Evolutionary conservation across 768 basidiomycete species (phyloP).

Genomic region (Russula earlei): DNA sequence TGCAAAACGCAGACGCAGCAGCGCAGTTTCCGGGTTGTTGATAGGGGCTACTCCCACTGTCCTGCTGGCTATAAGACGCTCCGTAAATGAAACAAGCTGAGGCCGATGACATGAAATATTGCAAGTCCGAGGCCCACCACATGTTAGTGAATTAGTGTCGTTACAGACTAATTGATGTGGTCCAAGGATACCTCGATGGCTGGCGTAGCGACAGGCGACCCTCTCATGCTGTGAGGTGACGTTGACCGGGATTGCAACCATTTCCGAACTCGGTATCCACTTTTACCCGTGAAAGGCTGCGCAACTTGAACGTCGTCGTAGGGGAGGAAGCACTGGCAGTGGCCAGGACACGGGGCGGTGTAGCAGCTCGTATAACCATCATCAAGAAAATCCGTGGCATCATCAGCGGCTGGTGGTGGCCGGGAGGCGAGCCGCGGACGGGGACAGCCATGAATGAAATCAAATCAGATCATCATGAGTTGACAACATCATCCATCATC

Average conservation of each 20-base stretch:
- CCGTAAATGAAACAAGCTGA: not conserved
- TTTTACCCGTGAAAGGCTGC: not conserved
- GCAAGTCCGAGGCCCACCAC: not conserved
- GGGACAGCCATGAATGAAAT: not conserved
- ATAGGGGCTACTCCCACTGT: conserved; percentile 3
- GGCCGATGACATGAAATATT: not conserved
- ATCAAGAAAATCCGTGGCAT: conserved; percentile 3
- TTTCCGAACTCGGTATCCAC: not conserved
- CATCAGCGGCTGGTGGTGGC: not conserved
- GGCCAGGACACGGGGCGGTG: not conserved
- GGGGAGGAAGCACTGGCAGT: not conserved
- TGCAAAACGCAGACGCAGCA: not conserved
- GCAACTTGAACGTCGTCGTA: not conserved
- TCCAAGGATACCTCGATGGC: no score
- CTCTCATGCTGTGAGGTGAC: not conserved
- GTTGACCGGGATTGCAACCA: not conserved
- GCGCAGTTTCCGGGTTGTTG: conserved; percentile 2
- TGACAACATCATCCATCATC: conserved; percentile 1
- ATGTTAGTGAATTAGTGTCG: no score
- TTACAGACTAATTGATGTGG: no score
- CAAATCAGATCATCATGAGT: no score
- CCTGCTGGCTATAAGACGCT: conserved; percentile 1
- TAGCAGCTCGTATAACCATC: no score
- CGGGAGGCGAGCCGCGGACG: not conserved
- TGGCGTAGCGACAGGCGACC: no score